Percentiles rank a stretch among this genome's conserved stretches.
Evolutionary conservation across 1,284 basidiomycete species (phyloP).

Genomic region (Cystobasidium pallidum): DNA sequence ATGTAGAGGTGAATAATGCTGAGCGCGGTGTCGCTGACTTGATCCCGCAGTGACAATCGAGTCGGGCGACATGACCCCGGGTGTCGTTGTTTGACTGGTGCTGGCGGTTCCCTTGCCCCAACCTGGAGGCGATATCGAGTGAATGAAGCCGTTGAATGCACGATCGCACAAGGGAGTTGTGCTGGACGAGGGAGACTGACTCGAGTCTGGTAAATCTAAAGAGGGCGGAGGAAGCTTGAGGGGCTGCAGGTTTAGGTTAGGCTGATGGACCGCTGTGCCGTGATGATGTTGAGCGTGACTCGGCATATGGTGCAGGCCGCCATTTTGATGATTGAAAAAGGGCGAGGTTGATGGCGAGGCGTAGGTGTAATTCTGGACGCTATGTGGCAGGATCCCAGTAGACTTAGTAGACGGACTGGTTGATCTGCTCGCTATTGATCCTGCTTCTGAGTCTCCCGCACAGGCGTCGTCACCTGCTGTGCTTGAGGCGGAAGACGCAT

Average conservation of each 20-base stretch:
- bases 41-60: not conserved
- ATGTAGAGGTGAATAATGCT: conserved; percentile 29
- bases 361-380: not conserved
- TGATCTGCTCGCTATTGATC: conserved; percentile 26
- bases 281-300: conserved; percentile 4
- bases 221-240: conserved; percentile 33
- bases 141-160: conserved; percentile 16
- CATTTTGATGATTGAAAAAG: conserved; percentile 4
- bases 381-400: not conserved
- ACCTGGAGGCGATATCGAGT: not conserved
- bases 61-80: not conserved
- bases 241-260: conserved; percentile 10
- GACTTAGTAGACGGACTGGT: conserved; percentile 21
- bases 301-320: not conserved
- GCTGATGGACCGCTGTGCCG: not conserved
- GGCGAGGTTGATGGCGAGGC: conserved; percentile 23
- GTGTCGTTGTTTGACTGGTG: conserved; percentile 29
- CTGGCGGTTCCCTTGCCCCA: conserved; percentile 1
- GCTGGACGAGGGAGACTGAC: not conserved
- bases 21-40: not conserved
- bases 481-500: conserved; percentile 29
- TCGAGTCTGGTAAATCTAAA: conserved; percentile 16
- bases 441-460: conserved; percentile 3
- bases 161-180: conserved; percentile 15
- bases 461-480: conserved; percentile 20